These are phyloP conservation scores for Beta vulgaris DNA, from an alignment of 148 eudicot species.

Conservation along the genomic window DNA sequence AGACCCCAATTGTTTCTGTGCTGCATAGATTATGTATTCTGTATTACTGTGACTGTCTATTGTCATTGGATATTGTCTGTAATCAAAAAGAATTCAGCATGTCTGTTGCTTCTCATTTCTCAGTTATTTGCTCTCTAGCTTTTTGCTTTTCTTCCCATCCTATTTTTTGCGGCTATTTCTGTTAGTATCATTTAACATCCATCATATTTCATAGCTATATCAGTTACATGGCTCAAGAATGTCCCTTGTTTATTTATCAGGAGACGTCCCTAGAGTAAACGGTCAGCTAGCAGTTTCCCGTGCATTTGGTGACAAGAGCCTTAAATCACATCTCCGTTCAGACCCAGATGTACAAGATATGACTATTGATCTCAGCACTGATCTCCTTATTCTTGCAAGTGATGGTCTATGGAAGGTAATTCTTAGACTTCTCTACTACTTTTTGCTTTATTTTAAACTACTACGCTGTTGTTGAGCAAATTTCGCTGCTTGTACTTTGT, in stretches of 20 bases:
- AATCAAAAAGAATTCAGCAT: not conserved
- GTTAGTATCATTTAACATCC: not conserved
- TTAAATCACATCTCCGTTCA: conserved; percentile 58
- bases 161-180: too few species aligned
- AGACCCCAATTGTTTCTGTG: too few species aligned
- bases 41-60: too few species aligned
- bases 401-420: conserved; percentile 83
- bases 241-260: conserved; percentile 28
- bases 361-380: conserved; percentile 32
- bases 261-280: conserved; percentile 71
- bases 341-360: conserved; percentile 56
- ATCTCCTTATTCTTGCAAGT: conserved; percentile 64
- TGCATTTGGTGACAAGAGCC: conserved; percentile 77
- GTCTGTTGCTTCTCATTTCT: not conserved
- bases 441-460: not conserved
- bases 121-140: not conserved
- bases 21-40: too few species aligned
- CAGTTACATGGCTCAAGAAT: not conserved
- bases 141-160: not conserved
- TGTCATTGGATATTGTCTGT: not conserved
- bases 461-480: not conserved
- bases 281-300: conserved; percentile 83
- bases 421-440: not conserved
- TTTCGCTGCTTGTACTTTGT: not conserved
- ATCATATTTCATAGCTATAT: not conserved